These are phyloP conservation scores for Biancaea sappan DNA, from an alignment of 306 rosid genomes.

Conservation along the genomic window DNA sequence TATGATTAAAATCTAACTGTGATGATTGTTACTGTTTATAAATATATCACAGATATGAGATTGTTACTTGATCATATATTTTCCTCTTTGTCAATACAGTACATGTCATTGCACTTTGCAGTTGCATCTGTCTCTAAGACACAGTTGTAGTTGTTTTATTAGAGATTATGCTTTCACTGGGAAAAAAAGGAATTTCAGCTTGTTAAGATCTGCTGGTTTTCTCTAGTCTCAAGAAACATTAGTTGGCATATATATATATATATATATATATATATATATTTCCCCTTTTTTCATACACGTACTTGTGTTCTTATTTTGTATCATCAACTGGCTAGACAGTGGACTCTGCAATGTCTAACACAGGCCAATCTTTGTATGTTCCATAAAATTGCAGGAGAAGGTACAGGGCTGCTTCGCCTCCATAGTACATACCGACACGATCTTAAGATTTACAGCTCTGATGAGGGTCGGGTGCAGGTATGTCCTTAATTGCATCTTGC, in stretches of 20 bases:
- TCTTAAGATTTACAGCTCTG: conserved; percentile 97
- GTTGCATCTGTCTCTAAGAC: background rate
- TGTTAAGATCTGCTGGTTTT: background rate
- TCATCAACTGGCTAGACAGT: conserved; percentile 8
- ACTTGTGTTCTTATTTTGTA: conserved; percentile 28
- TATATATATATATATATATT: background rate
- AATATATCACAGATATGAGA: background rate
- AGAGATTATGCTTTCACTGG: background rate
- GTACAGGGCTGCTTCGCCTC: conserved; percentile 95
- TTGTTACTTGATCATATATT: background rate
- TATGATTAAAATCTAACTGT: background rate
- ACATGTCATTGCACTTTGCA: background rate
- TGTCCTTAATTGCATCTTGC: conserved; percentile 5
- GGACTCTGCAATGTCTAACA: conserved; percentile 8
- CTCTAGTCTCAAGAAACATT: background rate
- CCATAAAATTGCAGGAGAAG: conserved; percentile 70
- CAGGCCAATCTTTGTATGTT: conserved; percentile 29
- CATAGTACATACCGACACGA: conserved; percentile 97
- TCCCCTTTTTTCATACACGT: conserved; percentile 5
- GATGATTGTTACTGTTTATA: background rate
- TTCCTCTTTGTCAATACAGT: background rate
- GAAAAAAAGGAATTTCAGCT: background rate
- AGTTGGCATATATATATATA: background rate
- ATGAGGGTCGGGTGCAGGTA: conserved; percentile 99
- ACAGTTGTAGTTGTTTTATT: background rate